phyloP scores from a whole-genome alignment of 352 stramenopile species.

The Phytopythium aichiense region DNA sequence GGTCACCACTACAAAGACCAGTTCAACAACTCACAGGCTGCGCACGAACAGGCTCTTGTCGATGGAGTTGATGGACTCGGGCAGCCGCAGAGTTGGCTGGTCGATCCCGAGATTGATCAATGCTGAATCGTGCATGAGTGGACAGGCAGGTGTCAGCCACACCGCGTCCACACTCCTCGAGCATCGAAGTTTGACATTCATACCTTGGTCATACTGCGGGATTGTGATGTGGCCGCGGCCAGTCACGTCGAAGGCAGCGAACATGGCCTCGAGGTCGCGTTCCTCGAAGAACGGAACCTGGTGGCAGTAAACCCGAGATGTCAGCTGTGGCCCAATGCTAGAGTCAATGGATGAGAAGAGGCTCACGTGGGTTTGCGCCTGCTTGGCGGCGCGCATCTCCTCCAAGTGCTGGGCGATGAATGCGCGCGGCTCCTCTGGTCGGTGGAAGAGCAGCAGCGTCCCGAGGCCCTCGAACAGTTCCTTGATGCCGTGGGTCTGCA shows the following conservation, averaged over 20 bases:
- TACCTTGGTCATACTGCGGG: constrained; percentile 69
- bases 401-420: constrained; percentile 59
- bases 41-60: constrained; percentile 60
- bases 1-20: not conserved
- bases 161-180: not conserved
- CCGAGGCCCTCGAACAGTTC: constrained; percentile 62
- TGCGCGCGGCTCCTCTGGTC: constrained; percentile 47
- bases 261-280: constrained; percentile 69
- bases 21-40: constrained; percentile 42
- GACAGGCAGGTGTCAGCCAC: not conserved
- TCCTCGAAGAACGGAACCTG: constrained; percentile 74
- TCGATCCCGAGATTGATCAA: constrained; percentile 62
- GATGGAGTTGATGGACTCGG: constrained; percentile 55
- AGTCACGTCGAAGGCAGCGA: constrained; percentile 71
- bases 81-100: constrained; percentile 51
- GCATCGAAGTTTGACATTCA: not conserved
- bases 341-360: not conserved
- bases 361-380: constrained; percentile 46
- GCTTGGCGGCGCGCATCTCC: constrained; percentile 53
- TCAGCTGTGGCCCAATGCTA: not conserved
- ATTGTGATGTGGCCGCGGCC: constrained; percentile 56
- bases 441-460: constrained; percentile 62
- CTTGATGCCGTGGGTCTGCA: constrained; percentile 60
- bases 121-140: constrained; percentile 13
- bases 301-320: not conserved